phyloP scores from a whole-genome alignment of 768 basidiomycete species.

The Coprinopsis marcescibilis region DNA sequence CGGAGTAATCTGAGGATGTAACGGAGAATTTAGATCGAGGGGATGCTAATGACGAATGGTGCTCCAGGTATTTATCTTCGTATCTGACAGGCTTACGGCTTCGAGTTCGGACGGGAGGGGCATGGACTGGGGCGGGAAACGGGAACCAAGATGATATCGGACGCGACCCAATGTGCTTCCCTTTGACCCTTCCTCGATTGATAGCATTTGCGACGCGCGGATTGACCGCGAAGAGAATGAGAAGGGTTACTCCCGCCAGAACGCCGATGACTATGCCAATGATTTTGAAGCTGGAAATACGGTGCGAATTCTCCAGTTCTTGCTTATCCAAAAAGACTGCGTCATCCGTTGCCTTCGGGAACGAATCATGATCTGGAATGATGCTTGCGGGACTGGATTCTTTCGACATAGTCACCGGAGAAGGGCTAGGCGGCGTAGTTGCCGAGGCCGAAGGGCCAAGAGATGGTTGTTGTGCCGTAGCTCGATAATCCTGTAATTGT shows the following conservation, averaged over 20 bases:
- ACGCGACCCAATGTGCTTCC: neutral
- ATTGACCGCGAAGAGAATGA: constrained; percentile 2
- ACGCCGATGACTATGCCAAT: neutral
- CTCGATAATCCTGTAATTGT: too few species aligned
- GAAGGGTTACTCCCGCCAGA: neutral
- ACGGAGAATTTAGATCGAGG: constrained; percentile 13
- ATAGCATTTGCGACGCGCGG: constrained; percentile 6
- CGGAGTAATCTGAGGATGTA: constrained; percentile 11
- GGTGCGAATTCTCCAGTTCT: neutral
- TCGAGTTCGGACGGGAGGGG: neutral
- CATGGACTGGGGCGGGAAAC: neutral
- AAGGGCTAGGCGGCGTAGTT: too few species aligned
- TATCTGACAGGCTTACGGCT: constrained; percentile 1
- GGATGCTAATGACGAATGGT: neutral
- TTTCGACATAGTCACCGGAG: too few species aligned
- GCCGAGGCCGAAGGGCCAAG: too few species aligned
- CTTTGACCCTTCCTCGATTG: neutral
- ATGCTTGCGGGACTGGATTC: too few species aligned
- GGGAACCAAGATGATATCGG: constrained; percentile 13
- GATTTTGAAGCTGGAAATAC: neutral
- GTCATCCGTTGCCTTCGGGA: neutral
- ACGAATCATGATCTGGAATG: too few species aligned
- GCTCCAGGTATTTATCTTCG: neutral
- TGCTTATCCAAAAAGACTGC: neutral
- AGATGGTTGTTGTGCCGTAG: too few species aligned